phyloP scores from a whole-genome alignment of 2,329 filamentous ascomycete species.

The Onygenales sp. region DNA sequence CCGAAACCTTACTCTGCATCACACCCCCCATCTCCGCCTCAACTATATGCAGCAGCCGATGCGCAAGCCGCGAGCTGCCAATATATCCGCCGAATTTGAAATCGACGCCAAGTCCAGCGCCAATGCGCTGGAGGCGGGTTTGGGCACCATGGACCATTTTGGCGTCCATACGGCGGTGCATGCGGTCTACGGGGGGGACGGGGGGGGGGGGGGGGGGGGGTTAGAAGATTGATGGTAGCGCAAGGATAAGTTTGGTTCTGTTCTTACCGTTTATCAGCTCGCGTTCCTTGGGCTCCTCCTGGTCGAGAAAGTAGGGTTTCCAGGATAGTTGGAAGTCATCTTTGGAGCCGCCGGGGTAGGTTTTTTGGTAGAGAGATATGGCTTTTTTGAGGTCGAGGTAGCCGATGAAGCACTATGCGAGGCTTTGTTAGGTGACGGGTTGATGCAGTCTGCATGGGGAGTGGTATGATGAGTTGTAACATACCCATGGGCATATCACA shows the following conservation, averaged over 20 bases:
- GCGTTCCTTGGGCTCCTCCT: conserved; percentile 9
- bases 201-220: background rate
- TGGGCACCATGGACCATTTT: conserved; percentile 11
- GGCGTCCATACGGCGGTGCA: conserved; percentile 11
- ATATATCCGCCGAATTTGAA: conserved; percentile 15
- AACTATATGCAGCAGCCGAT: conserved; percentile 10
- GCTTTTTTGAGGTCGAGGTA: conserved; percentile 9
- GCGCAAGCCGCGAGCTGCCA: conserved; percentile 13
- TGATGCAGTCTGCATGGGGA: background rate
- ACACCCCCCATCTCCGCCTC: background rate
- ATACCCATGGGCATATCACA: conserved; percentile 6
- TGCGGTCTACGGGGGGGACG: conserved; percentile 11
- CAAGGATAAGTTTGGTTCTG: background rate
- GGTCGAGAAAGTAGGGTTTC: conserved; percentile 12
- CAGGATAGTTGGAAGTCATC: conserved; percentile 8
- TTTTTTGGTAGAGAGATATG: conserved; percentile 11
- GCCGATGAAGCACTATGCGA: conserved; percentile 10
- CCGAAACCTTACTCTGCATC: conserved; percentile 8
- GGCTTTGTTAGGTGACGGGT: background rate
- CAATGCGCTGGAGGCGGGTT: conserved; percentile 12
- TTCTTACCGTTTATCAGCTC: conserved; percentile 9
- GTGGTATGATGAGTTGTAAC: background rate
- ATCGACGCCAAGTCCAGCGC: conserved; percentile 8
- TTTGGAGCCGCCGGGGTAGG: conserved; percentile 10
- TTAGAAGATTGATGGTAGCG: background rate